Conservation (phyloP, 768 basidiomycete species). For the Boletus edulis region DNA sequence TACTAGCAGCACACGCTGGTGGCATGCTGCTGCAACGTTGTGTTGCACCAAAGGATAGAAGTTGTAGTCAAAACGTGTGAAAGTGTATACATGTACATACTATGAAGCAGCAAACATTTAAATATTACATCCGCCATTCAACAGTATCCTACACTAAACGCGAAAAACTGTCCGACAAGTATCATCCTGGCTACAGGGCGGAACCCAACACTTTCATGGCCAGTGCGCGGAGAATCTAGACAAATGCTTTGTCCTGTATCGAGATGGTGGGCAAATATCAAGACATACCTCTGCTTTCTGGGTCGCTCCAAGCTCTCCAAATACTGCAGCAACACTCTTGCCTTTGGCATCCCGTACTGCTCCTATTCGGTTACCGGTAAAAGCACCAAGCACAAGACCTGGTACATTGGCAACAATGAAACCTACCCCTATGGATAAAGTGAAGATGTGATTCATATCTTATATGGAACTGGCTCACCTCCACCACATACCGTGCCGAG, state of each 20-base stretch:
- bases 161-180: neutral
- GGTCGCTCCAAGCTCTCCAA: slow-evolving; percentile 65
- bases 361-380: slow-evolving; percentile 88
- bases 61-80: neutral
- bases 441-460: slow-evolving; percentile 33
- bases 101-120: no score
- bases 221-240: slow-evolving; percentile 74
- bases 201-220: slow-evolving; percentile 83
- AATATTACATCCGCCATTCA: neutral
- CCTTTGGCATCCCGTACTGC: slow-evolving; percentile 93
- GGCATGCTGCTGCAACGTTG: slow-evolving; percentile 10
- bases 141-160: slow-evolving; percentile 7
- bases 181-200: slow-evolving; percentile 33
- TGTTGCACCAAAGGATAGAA: neutral
- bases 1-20: neutral
- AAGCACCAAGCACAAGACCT: slow-evolving; percentile 80
- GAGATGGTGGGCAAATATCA: neutral
- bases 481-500: slow-evolving; percentile 68
- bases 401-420: slow-evolving; percentile 73
- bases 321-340: slow-evolving; percentile 88
- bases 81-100: neutral
- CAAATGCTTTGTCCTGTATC: neutral
- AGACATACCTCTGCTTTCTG: slow-evolving; percentile 83
- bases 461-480: slow-evolving; percentile 31
- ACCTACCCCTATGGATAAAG: slow-evolving; percentile 29